Conservation (phyloP, 179 eudicot species). For the Camellia oleifera region DNA sequence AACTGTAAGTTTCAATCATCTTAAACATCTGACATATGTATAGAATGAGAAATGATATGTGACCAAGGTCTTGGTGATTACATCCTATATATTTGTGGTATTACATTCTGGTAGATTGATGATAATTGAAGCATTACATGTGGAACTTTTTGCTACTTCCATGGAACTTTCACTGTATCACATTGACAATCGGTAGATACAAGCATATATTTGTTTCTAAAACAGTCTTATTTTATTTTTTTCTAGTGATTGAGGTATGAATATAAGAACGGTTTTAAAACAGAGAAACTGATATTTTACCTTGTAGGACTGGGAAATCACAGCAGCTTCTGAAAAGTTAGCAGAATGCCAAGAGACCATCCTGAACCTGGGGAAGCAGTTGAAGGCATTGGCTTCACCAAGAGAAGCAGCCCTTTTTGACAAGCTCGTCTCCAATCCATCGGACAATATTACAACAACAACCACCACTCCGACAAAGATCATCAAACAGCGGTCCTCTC, state of each 20-base stretch:
- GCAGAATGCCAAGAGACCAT: slow-evolving; percentile 96
- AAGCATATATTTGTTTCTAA: not conserved
- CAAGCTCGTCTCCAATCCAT: slow-evolving; percentile 41
- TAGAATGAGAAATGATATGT: not conserved
- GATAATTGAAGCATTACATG: not conserved
- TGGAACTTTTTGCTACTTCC: not conserved
- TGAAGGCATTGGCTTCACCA: slow-evolving; percentile 65
- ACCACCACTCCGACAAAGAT: slow-evolving; percentile 17
- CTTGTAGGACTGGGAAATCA: slow-evolving; percentile 67
- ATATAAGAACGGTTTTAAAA: not conserved
- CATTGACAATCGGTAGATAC: not conserved
- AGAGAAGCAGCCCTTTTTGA: slow-evolving; percentile 42
- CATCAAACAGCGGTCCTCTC: slow-evolving; percentile 40
- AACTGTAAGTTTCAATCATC: slow-evolving; percentile 52
- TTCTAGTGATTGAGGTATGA: not conserved
- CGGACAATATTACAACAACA: slow-evolving; percentile 13
- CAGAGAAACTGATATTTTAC: slow-evolving; percentile 3
- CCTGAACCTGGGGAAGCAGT: slow-evolving; percentile 70
- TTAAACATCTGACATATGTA: not conserved
- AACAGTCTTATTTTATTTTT: not conserved
- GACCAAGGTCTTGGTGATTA: not conserved
- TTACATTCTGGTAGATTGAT: not conserved
- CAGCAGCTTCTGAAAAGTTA: slow-evolving; percentile 80
- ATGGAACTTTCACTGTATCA: not conserved
- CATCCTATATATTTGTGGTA: not conserved